Base-by-base conservation (phyloP, 2,329 filamentous ascomycete species). In the Macroventuria anomochaeta region DNA sequence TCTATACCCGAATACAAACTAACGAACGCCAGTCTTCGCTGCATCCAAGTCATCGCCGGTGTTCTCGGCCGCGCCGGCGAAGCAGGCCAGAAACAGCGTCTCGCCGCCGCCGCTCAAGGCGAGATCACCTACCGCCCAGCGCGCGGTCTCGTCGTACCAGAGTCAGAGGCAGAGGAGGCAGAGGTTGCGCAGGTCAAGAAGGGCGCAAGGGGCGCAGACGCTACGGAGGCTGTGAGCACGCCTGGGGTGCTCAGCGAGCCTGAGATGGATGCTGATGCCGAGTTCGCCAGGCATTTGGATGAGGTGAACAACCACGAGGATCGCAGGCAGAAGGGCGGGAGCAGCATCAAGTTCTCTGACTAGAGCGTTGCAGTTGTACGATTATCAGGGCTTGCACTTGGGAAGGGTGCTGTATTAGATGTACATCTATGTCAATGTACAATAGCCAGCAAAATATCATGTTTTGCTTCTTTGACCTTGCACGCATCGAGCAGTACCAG, bases 61-160 rank as follows among this genome's bases (percentile, higher is more conserved):
- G 88, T 95, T 1, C 81, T 99, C 31, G 93, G 93, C 33, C 85
- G 89, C 46, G 95, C 95, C 1, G 95, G 90, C 8, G 81, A 96
- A 77, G 80, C 84, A 46, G 95, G 95, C 31, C 87, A 92, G 69
- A 75, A 80, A 65, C 82, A 84, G 55, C 84, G 93, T 49, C 76
- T 89, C 36, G 79, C 80, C 33, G 83, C 83, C 37, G 90, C 91
- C 1, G 69, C 78, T 43, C 67, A 76, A 15, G 90, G 90, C 21
- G 68, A 77, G 5, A 80, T 90, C n/a, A 81, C 86, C 3, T 96
- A 83, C 61, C 57, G 55, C 4, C 69, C 74, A 33, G 48, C 15
- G 61, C 34, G 48, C 15, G 61, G 55, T 23, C 59, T 76, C 1
- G 21, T 42, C 3, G 23, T 66, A 21, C 53, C 65, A 3, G 59